These are phyloP conservation scores for Phialemonium atrogriseum DNA, from an alignment of 2,329 filamentous ascomycete species.

Conservation along the genomic window DNA sequence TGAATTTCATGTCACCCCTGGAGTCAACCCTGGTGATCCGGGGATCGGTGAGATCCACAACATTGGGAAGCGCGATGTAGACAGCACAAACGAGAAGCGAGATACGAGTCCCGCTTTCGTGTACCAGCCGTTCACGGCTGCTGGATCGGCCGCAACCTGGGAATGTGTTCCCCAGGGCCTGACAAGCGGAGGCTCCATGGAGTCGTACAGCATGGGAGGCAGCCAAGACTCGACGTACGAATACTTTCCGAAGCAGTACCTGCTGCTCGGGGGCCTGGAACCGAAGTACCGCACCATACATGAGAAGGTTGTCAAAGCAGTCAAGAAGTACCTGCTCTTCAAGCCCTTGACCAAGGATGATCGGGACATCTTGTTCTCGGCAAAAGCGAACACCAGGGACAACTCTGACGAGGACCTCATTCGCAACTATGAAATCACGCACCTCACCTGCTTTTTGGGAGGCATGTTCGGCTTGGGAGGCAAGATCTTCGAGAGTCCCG, in stretches of 20 bases:
- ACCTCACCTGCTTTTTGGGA: constrained; percentile 61
- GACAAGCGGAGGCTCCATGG: constrained; percentile 32
- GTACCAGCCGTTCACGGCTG: too few species aligned
- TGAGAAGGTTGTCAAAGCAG: constrained; percentile 55
- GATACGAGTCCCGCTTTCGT: too few species aligned
- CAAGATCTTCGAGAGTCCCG: constrained; percentile 49
- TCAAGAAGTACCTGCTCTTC: constrained; percentile 68
- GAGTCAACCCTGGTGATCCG: too few species aligned
- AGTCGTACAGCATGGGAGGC: constrained; percentile 53
- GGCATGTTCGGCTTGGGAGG: constrained; percentile 62
- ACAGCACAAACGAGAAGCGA: constrained; percentile 6
- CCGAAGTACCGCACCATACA: constrained; percentile 68
- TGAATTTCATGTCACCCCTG: constrained; percentile 18
- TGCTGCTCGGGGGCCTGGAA: constrained; percentile 68
- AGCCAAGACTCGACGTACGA: constrained; percentile 65
- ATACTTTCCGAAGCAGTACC: constrained; percentile 62
- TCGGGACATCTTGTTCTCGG: constrained; percentile 66
- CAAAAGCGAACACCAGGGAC: constrained; percentile 44
- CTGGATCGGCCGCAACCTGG: too few species aligned
- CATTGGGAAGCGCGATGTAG: constrained; percentile 4
- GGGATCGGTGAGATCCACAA: constrained; percentile 10
- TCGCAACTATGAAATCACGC: constrained; percentile 52
- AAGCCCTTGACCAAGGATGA: constrained; percentile 63
- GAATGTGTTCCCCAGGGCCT: constrained; percentile 56
- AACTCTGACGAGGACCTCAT: constrained; percentile 28